phyloP scores from a whole-genome alignment of 192 early-diverging fungal genomes.

The Phycomyces nitens region DNA sequence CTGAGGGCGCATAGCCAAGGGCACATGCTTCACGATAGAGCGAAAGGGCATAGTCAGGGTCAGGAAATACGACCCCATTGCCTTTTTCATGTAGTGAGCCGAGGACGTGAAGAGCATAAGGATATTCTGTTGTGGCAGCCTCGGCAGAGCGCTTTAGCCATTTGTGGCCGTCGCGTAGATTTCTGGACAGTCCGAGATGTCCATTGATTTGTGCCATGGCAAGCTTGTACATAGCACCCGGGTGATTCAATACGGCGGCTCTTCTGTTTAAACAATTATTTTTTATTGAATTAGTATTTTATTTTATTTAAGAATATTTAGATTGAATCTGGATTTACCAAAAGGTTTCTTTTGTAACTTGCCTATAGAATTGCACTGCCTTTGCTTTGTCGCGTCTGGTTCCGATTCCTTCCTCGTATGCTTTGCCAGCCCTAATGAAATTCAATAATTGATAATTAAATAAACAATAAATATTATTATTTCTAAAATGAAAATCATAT shows the following conservation, averaged over 20 bases:
- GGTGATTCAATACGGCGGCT: constrained; percentile 42
- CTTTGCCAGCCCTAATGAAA: constrained; percentile 43
- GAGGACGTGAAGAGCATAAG: constrained; percentile 58
- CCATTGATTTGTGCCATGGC: constrained; percentile 41
- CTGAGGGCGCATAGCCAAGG: constrained; percentile 60
- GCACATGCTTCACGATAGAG: constrained; percentile 57
- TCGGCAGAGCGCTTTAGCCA: constrained; percentile 59
- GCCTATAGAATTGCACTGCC: constrained; percentile 66
- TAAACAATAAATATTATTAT: constrained; percentile 1
- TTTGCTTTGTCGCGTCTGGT: constrained; percentile 47
- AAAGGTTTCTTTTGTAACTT: not conserved
- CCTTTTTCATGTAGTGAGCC: constrained; percentile 56
- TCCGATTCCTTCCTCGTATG: constrained; percentile 62
- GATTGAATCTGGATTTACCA: too few species aligned
- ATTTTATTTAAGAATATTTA: too few species aligned
- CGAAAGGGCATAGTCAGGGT: constrained; percentile 53
- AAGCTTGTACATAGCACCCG: constrained; percentile 60
- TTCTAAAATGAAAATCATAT: not conserved
- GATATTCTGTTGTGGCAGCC: constrained; percentile 53
- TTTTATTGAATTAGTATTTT: not conserved
- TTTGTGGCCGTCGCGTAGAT: constrained; percentile 57
- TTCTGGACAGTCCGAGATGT: constrained; percentile 48
- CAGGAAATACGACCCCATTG: constrained; percentile 45
- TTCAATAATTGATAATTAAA: too few species aligned
- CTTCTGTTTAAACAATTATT: constrained; percentile 14